Base-by-base conservation (phyloP, 768 basidiomycete genomes). In the Hortiboletus campestris region DNA sequence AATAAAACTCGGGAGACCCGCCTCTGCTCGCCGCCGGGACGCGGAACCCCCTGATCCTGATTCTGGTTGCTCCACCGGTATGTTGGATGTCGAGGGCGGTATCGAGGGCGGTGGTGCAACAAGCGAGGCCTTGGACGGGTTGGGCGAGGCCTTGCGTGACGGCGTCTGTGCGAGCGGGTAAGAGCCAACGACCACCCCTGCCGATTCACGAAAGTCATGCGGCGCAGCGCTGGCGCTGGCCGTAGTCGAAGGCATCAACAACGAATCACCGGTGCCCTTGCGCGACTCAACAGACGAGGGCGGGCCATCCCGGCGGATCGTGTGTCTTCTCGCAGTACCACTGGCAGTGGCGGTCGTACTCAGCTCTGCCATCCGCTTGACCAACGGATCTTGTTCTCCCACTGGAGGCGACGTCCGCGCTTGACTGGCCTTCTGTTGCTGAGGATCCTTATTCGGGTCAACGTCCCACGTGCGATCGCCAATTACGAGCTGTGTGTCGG, bases 101-200 rank as follows among this genome's bases (percentile, higher is more conserved):
- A 55, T 9, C 16, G 66, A 66, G 0, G 77, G 35, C 2, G 63
- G 85, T 7, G 89, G 84, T 46, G 84, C 80, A 83, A 89, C 90
- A 66, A 94, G 83, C 9, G 79, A 86, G 2, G 89, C 83, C 20
- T 78, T 85, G 4, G 88, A 87, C 6, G 76, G 74, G 65, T 83
- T 85, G 3, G 93, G 91, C 1, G 93, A 91, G 8, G 81, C 62
- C 0, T 94, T 13, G 31, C 91, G 84, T 6, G 91, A 91, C 0
- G 77, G 67, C 3, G 53, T 5, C 6, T 62, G 66, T 0, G 76
- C 62, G 10, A 81, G 75, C 0, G 92, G 93, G 60, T 89, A 88
- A 0, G 78, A 69, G 17, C 91, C 92, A n/a, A 94, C 89, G 31
- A 94, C 80, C 39, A 84, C 60, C 55, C 94, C 85, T 0, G 89